phyloP scores from a whole-genome alignment of 768 basidiomycete genomes.

The Candolleomyces aberdarensis region DNA sequence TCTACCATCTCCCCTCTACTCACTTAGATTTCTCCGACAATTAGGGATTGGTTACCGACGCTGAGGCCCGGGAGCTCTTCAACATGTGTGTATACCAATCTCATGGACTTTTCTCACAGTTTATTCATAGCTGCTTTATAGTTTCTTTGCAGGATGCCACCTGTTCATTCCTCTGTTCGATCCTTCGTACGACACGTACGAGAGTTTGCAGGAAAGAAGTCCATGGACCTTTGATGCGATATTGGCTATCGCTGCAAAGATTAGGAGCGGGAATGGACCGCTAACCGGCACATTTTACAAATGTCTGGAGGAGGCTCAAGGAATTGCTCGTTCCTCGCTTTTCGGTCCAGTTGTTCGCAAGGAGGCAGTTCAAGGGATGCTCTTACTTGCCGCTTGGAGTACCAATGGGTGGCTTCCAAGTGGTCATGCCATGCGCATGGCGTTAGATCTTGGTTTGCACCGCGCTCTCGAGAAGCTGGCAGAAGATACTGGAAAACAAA shows the following conservation, averaged over 20 bases:
- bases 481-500: constrained; percentile 64
- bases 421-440: constrained; percentile 96
- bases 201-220: constrained; percentile 85
- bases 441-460: constrained; percentile 88
- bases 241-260: constrained; percentile 88
- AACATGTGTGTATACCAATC: constrained; percentile 64
- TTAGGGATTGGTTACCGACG: constrained; percentile 80
- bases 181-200: constrained; percentile 89
- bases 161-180: constrained; percentile 96
- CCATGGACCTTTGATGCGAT: constrained; percentile 97
- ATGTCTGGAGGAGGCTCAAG: constrained; percentile 92
- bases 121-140: constrained; percentile 42
- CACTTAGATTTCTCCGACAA: not conserved
- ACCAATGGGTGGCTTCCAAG: constrained; percentile 94
- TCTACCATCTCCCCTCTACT: not conserved
- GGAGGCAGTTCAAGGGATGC: constrained; percentile 94
- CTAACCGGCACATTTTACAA: constrained; percentile 85
- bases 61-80: constrained; percentile 86
- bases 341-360: constrained; percentile 93
- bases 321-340: constrained; percentile 88
- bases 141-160: constrained; percentile 95
- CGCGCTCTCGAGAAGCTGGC: constrained; percentile 89
- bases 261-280: constrained; percentile 86
- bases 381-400: constrained; percentile 89
- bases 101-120: constrained; percentile 23